A percentile compares a stretch with the other conserved stretches of the same genome.
phyloP scores from a whole-genome alignment of 345 rosid species.

The Clausena lansium region DNA sequence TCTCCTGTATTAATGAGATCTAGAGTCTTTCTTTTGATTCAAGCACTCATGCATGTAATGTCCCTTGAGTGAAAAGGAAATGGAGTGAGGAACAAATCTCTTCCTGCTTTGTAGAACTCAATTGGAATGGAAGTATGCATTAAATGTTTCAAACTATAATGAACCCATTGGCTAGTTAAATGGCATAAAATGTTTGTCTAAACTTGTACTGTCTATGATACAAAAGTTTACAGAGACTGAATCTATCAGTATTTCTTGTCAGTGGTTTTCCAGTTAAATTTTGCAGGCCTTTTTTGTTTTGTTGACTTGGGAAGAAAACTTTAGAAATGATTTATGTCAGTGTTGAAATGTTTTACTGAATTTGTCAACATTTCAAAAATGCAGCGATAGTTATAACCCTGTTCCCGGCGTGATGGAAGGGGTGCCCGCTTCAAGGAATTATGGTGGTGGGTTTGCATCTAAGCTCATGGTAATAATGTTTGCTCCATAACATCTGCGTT shows the following conservation, averaged over 20 bases:
- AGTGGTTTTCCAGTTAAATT: neutral
- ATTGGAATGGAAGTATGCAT: neutral
- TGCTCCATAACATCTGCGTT: neutral
- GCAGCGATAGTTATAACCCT: slow-evolving; percentile 87
- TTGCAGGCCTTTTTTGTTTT: neutral
- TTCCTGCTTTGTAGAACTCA: neutral
- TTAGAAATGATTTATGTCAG: neutral
- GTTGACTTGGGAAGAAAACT: neutral
- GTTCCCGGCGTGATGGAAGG: slow-evolving; percentile 98
- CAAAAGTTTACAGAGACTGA: neutral
- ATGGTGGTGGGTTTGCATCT: slow-evolving; percentile 74
- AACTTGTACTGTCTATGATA: neutral
- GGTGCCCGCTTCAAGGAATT: slow-evolving; percentile 83
- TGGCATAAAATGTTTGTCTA: neutral
- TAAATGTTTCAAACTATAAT: neutral
- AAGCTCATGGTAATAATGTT: slow-evolving; percentile 69
- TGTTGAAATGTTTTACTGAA: slow-evolving; percentile 4
- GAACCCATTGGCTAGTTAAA: neutral
- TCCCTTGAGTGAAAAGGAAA: slow-evolving; percentile 3
- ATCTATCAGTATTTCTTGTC: neutral
- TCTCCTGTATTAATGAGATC: slow-evolving; percentile 5
- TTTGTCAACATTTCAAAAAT: slow-evolving; percentile 14
- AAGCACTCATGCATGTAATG: neutral
- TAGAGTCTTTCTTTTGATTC: neutral
- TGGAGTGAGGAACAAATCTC: neutral